These are phyloP conservation scores for Neckera pumila DNA, from an alignment of 225 moss, liverwort and hornwort species.

Conservation along the genomic window DNA sequence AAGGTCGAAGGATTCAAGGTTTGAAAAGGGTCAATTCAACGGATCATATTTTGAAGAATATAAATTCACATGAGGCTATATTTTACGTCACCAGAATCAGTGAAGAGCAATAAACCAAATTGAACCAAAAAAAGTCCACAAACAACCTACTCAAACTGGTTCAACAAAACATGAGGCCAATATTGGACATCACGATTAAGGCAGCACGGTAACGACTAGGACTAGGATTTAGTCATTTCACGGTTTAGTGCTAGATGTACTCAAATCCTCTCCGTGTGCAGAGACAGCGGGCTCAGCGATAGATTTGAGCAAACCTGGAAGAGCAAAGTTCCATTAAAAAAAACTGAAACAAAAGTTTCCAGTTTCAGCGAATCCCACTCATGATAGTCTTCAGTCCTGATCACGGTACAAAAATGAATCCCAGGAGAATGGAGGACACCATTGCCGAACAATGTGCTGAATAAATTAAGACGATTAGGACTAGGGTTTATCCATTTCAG, in stretches of 20 bases:
- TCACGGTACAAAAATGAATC: background rate
- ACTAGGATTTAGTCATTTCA: background rate
- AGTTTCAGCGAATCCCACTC: background rate
- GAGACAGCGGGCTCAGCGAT: conserved; percentile 7
- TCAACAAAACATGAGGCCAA: background rate
- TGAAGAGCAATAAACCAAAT: background rate
- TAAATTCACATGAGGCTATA: background rate
- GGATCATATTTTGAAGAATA: background rate
- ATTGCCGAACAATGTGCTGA: background rate
- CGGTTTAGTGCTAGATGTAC: background rate
- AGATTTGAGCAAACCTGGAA: conserved; percentile 36
- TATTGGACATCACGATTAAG: background rate
- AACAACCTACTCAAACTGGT: background rate
- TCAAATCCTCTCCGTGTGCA: background rate
- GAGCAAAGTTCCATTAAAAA: background rate
- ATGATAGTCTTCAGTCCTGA: background rate
- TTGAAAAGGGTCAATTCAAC: background rate
- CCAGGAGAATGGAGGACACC: background rate
- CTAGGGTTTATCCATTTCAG: background rate
- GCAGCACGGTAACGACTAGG: background rate
- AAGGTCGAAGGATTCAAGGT: background rate
- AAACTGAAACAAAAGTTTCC: background rate
- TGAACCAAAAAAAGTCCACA: background rate
- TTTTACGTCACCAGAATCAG: background rate
- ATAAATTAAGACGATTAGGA: background rate